These are phyloP conservation scores for Apocynum venetum DNA, from an alignment of 257 asterid genomes.

Conservation along the genomic window DNA sequence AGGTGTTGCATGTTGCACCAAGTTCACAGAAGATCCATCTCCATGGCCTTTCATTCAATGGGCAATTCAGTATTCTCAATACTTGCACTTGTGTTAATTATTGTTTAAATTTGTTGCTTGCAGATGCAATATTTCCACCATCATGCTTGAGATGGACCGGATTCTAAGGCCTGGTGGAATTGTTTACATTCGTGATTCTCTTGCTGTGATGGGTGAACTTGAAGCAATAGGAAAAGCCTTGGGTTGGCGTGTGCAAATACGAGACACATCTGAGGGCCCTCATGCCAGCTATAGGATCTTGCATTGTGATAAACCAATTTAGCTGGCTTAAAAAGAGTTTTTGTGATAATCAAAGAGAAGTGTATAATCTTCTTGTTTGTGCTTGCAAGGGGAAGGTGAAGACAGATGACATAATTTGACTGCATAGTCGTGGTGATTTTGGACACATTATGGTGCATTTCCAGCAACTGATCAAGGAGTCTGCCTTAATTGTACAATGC, in stretches of 20 bases:
- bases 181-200: slow-evolving; percentile 61
- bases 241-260: slow-evolving; percentile 67
- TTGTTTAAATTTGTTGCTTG: slow-evolving; percentile 14
- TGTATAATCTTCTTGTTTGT: too few relatives aligned
- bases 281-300: slow-evolving; percentile 77
- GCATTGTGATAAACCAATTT: slow-evolving; percentile 54
- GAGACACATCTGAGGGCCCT: slow-evolving; percentile 92
- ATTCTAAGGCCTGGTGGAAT: slow-evolving; percentile 87
- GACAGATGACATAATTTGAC: too few relatives aligned
- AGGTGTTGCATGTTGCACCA: neutral
- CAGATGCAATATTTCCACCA: slow-evolving; percentile 75
- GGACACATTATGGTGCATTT: neutral
- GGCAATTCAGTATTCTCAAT: neutral
- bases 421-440: neutral
- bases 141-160: slow-evolving; percentile 96
- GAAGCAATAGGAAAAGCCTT: slow-evolving; percentile 61
- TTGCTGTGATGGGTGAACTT: slow-evolving; percentile 67
- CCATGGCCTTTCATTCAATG: neutral
- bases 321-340: slow-evolving; percentile 2
- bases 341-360: neutral
- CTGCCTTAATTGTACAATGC: neutral
- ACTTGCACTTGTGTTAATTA: slow-evolving; percentile 1
- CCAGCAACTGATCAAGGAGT: neutral
- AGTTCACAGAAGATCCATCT: neutral
- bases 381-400: too few relatives aligned